A percentile compares a stretch with the other conserved stretches of the same genome.
Conservation (phyloP, 805 yeast species). For the Starmerella stellata region DNA sequence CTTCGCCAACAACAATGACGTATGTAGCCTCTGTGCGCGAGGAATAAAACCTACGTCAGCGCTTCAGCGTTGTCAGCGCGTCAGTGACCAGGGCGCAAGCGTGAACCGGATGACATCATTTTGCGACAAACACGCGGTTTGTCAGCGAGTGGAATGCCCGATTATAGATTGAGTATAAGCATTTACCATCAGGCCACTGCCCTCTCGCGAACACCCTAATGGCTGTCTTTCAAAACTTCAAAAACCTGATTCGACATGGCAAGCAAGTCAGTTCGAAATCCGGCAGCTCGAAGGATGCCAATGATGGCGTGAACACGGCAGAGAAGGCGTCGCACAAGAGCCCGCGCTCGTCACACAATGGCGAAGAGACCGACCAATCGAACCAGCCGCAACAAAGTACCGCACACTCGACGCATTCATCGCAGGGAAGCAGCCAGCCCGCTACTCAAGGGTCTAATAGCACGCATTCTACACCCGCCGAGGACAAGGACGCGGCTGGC, state of each 20-base stretch:
- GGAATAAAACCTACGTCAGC: neutral
- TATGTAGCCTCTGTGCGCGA: too few relatives aligned
- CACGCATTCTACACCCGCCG: conserved; percentile 1
- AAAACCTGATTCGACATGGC: conserved; percentile 47
- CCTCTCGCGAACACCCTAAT: conserved; percentile 1
- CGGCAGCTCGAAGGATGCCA: neutral
- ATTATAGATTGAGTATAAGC: neutral
- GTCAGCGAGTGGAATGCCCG: neutral
- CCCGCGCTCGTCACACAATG: too few relatives aligned
- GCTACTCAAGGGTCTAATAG: conserved; percentile 3
- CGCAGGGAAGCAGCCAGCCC: neutral
- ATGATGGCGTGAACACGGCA: neutral
- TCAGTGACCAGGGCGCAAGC: neutral
- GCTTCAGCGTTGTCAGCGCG: neutral
- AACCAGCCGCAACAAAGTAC: neutral
- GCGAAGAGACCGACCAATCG: neutral
- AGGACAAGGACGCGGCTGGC: too few relatives aligned
- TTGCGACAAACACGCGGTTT: neutral
- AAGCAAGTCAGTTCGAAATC: conserved; percentile 33
- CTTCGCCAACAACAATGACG: too few relatives aligned
- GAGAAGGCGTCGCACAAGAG: neutral
- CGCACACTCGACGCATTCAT: neutral
- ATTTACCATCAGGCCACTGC: neutral
- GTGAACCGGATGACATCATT: neutral
- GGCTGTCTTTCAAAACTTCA: conserved; percentile 30